A percentile compares a stretch with the other conserved stretches of the same genome.
phyloP scores from a whole-genome alignment of 169 alveolate genomes.

The Plasmodium knowlesi region DNA sequence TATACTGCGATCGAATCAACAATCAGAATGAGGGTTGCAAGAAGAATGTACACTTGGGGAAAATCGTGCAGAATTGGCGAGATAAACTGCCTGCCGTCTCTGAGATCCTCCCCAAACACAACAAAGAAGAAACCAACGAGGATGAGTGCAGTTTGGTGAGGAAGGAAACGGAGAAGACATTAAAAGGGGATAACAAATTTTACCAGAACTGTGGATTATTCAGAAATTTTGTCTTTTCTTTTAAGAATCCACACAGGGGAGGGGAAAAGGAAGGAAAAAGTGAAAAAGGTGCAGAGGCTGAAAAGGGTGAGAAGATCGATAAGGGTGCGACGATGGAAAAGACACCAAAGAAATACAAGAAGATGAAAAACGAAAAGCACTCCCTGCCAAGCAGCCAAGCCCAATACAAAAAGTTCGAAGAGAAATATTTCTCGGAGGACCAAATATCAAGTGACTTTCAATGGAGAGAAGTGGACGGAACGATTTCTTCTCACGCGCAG shows the following conservation, averaged over 20 bases:
- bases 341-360: constrained; percentile 7
- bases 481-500: constrained; percentile 24
- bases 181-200: constrained; percentile 3
- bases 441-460: constrained; percentile 26
- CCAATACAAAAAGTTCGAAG: constrained; percentile 18
- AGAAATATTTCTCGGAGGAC: constrained; percentile 14
- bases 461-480: constrained; percentile 35
- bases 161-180: not conserved
- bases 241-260: not conserved
- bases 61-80: not conserved
- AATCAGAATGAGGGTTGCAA: not conserved
- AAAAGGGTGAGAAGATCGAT: not conserved
- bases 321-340: not conserved
- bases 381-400: not conserved
- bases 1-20: not conserved
- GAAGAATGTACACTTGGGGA: not conserved
- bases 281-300: not conserved
- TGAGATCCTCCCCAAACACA: not conserved
- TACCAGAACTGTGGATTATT: not conserved
- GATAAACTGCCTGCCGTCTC: not conserved
- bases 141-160: not conserved
- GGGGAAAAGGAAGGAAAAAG: not conserved
- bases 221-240: constrained; percentile 22
- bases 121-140: not conserved
- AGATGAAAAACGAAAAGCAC: constrained; percentile 10